These are phyloP conservation scores for Aaosphaeria pasadenensis DNA, from an alignment of 2,329 filamentous ascomycete genomes.

Conservation along the genomic window DNA sequence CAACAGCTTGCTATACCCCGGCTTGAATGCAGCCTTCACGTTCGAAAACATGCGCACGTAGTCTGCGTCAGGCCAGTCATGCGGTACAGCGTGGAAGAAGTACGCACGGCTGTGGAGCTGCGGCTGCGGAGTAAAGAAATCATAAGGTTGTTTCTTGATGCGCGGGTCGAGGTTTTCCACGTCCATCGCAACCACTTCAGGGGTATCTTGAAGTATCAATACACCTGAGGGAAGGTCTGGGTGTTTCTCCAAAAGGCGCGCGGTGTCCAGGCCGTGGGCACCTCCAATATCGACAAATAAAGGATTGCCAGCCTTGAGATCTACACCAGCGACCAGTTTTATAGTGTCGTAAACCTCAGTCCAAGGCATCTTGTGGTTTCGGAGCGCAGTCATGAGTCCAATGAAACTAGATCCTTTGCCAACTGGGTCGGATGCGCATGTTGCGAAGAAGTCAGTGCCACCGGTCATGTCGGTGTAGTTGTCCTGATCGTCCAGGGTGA, in stretches of 20 bases:
- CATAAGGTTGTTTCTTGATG: slow-evolving; percentile 6
- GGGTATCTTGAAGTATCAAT: slow-evolving; percentile 6
- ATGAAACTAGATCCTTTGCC: slow-evolving; percentile 6
- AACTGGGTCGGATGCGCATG: slow-evolving; percentile 4
- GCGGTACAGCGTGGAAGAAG: slow-evolving; percentile 35
- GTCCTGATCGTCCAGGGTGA: not conserved
- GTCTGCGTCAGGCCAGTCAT: slow-evolving; percentile 36
- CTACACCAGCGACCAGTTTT: slow-evolving; percentile 1
- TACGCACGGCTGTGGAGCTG: slow-evolving; percentile 26
- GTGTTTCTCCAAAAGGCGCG: slow-evolving; percentile 1
- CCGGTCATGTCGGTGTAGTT: slow-evolving; percentile 7
- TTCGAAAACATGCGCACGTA: slow-evolving; percentile 8
- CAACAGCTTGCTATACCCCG: slow-evolving; percentile 7
- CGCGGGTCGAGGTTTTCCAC: not conserved
- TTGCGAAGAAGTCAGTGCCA: slow-evolving; percentile 6
- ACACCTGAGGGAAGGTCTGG: slow-evolving; percentile 2
- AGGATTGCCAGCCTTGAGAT: slow-evolving; percentile 1
- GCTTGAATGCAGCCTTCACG: slow-evolving; percentile 9
- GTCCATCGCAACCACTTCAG: slow-evolving; percentile 1
- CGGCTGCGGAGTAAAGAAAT: slow-evolving; percentile 28
- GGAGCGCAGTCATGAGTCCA: slow-evolving; percentile 3
- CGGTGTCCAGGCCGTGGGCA: slow-evolving; percentile 5
- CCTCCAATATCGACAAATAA: slow-evolving; percentile 8
- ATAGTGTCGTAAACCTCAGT: slow-evolving; percentile 7
- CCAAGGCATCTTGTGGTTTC: slow-evolving; percentile 8